Conservation (phyloP, 768 basidiomycete species). For the Baorangia bicolor region DNA sequence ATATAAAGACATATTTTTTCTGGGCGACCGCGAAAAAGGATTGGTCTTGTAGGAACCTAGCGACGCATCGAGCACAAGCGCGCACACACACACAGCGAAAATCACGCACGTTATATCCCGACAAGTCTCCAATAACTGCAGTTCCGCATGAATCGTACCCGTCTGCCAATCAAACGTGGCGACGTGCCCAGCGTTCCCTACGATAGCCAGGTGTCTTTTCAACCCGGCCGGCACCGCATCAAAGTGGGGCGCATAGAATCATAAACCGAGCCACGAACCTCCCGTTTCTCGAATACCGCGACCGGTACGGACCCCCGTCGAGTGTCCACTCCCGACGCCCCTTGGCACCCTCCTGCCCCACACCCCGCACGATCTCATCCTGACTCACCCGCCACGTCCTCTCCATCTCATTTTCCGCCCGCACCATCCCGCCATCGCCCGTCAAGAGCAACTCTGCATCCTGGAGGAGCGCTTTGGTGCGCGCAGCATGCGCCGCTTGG, state of each 20-base stretch:
- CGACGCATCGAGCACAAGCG: neutral
- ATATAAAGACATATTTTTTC: conserved; percentile 94
- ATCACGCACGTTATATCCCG: conserved; percentile 82
- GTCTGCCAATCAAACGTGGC: conserved; percentile 94
- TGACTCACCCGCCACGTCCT: conserved; percentile 88
- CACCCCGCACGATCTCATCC: conserved; percentile 63
- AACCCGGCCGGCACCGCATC: neutral
- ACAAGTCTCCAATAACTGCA: conserved; percentile 88
- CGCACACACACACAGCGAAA: neutral
- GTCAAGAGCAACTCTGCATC: conserved; percentile 73
- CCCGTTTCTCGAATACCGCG: conserved; percentile 89
- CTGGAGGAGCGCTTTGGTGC: conserved; percentile 58
- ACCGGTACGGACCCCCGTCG: conserved; percentile 82
- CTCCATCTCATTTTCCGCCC: conserved; percentile 79
- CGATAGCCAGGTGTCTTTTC: conserved; percentile 79
- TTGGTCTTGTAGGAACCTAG: conserved; percentile 88
- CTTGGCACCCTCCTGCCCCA: conserved; percentile 72
- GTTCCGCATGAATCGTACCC: conserved; percentile 79
- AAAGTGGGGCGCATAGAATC: neutral
- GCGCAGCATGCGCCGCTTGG: conserved; percentile 59
- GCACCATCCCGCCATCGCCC: conserved; percentile 70
- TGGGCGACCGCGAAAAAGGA: conserved; percentile 94
- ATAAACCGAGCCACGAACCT: conserved; percentile 47
- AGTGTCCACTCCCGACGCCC: conserved; percentile 79
- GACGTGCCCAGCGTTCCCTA: conserved; percentile 79